phyloP scores from a whole-genome alignment of 306 rosid species.

The Lupinus albus region DNA sequence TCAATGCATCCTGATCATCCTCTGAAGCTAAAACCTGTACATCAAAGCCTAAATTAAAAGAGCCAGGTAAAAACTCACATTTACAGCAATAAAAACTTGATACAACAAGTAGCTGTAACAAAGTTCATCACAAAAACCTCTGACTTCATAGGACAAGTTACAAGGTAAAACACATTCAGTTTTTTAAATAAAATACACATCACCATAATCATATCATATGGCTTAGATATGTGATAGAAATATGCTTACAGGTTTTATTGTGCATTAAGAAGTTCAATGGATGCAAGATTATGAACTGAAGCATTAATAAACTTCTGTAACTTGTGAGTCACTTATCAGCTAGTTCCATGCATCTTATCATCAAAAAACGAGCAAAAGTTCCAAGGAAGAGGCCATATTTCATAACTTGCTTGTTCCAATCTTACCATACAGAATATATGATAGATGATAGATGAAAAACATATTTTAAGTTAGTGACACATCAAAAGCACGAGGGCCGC shows the following conservation, averaged over 20 bases:
- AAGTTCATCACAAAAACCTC: constrained; percentile 29
- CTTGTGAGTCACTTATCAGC: constrained; percentile 37
- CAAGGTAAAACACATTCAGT: background rate
- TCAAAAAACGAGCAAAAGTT: constrained; percentile 40
- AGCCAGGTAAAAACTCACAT: constrained; percentile 33
- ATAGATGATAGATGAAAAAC: constrained; percentile 39
- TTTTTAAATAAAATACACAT: background rate
- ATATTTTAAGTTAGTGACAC: constrained; percentile 25
- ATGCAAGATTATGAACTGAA: constrained; percentile 41
- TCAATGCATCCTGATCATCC: constrained; percentile 95
- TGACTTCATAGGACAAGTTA: constrained; percentile 29
- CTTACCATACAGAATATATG: constrained; percentile 38
- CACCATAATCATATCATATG: constrained; percentile 24
- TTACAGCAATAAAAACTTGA: constrained; percentile 22
- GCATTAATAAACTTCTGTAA: constrained; percentile 44
- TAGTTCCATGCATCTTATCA: constrained; percentile 40
- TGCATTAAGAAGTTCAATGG: constrained; percentile 41
- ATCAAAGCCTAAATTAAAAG: constrained; percentile 42
- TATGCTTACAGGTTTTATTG: constrained; percentile 41
- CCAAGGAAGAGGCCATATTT: constrained; percentile 42
- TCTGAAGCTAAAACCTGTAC: constrained; percentile 91
- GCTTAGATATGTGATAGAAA: constrained; percentile 39
- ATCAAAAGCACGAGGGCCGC: constrained; percentile 30
- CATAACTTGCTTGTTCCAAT: constrained; percentile 40
- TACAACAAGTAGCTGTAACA: constrained; percentile 9